Base-by-base conservation (phyloP, 2,329 filamentous ascomycete species). In the Madurella mycetomatis region DNA sequence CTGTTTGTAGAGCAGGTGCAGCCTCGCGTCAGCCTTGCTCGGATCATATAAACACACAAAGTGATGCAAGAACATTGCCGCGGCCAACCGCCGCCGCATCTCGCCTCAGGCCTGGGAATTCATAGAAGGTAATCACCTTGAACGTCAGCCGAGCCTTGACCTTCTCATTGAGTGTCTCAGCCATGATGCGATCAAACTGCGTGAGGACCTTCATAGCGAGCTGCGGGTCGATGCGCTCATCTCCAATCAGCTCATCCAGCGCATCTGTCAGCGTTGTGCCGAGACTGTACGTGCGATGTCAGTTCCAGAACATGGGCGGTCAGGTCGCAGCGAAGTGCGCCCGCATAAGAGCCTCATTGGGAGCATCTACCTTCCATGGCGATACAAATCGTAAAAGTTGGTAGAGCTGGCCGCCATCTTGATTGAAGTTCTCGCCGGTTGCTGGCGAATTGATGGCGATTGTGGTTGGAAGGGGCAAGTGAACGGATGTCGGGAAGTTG, bases 141-240 rank as follows among this genome's bases (percentile, higher is more conserved):
- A 99, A 99, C 3, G 86, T 89, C 70, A 97, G 75, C 47, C 92
- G 84, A 19, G 90, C 84, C 75, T 95, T 95, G 64, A 99, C 94
- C 69, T 90, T 94, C 53, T 96, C 92, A 57, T 90, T 88, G 39
- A 99, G 78, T 17, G 92, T 88, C 67, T 96, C 91, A 15, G 94
- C 89, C 52, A 99, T 91, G 43, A 89, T 87, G 65, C 91, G 87
- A 73, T 99, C 94, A 72, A 97, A 99, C 75, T 95, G 95, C 64
- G 86, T 85, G 58, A 99, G 83, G 61, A 99, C 95, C 81, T 95
- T 96, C 90, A 99, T 97, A 48, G 94, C 94, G 43, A 99, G 84
- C 76, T 99, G 94, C 30, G 94, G 94, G 74, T 97, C 92, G 75
- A 99, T 97, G 63, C 90, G 89, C 67, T 91, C 87, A 64, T 92